Conservation (phyloP, 1,284 basidiomycete genomes). For the Moesziomyces globuligerus region DNA sequence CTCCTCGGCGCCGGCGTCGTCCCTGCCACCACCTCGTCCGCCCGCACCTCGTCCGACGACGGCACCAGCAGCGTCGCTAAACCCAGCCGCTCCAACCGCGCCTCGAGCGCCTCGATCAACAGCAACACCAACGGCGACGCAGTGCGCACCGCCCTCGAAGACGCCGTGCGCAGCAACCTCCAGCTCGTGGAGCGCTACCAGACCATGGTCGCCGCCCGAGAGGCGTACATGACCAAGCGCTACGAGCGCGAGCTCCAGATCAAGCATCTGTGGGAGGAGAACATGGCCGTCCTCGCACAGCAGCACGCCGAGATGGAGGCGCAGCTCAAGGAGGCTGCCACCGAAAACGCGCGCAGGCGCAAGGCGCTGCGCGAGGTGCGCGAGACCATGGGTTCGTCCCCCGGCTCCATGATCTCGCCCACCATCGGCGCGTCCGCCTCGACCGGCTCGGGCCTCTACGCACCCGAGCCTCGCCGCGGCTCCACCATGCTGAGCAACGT, state of each 20-base stretch:
- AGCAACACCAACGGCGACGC: constrained; percentile 31
- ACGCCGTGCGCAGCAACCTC: constrained; percentile 29
- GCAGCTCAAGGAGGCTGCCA: constrained; percentile 72
- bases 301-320: constrained; percentile 87
- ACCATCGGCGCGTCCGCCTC: constrained; percentile 14
- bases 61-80: constrained; percentile 14
- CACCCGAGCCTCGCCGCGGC: constrained; percentile 17
- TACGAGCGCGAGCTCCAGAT: constrained; percentile 81
- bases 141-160: constrained; percentile 27
- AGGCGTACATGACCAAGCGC: constrained; percentile 74
- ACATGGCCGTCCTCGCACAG: constrained; percentile 82
- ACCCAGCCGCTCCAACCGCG: constrained; percentile 73
- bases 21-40: constrained; percentile 4
- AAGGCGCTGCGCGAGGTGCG: constrained; percentile 64
- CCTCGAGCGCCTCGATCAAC: constrained; percentile 23
- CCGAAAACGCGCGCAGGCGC: constrained; percentile 69
- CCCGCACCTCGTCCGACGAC: constrained; percentile 20
- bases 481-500: constrained; percentile 20
- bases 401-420: constrained; percentile 48
- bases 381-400: constrained; percentile 66
- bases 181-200: constrained; percentile 77
- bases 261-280: constrained; percentile 86
- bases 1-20: constrained; percentile 12
- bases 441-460: constrained; percentile 6
- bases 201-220: constrained; percentile 80